Evolutionary conservation across 1,284 basidiomycete genomes (phyloP).

Genomic region (Flammula alnicola): DNA sequence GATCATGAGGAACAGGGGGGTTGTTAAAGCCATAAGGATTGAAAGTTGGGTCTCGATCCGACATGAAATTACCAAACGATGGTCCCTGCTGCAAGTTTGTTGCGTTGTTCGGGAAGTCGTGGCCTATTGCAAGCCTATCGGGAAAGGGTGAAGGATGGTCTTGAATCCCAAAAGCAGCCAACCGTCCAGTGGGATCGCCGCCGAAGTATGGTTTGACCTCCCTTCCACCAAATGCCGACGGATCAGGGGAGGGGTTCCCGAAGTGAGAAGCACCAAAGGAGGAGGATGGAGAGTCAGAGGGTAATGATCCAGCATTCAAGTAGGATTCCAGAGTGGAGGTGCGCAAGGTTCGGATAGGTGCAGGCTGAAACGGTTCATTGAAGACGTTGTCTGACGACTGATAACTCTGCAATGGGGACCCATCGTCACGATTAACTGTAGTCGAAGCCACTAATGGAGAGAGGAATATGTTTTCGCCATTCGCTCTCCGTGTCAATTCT

Average conservation of each 20-base stretch:
- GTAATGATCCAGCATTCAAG: conserved; percentile 52
- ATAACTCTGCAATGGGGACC: conserved; percentile 46
- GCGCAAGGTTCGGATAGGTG: conserved; percentile 61
- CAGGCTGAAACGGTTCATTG: conserved; percentile 65
- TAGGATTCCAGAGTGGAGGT: conserved; percentile 65
- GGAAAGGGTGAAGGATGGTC: conserved; percentile 37
- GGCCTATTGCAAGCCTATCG: conserved; percentile 34
- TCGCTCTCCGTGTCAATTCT: conserved; percentile 55
- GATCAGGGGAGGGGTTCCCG: conserved; percentile 70
- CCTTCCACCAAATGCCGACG: conserved; percentile 56
- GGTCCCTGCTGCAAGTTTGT: conserved; percentile 31
- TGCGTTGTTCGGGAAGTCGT: conserved; percentile 34
- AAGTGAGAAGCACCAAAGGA: conserved; percentile 67
- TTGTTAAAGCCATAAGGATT: conserved; percentile 51
- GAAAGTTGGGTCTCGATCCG: conserved; percentile 41
- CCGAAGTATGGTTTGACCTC: conserved; percentile 42
- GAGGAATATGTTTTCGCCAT: conserved; percentile 66
- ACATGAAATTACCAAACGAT: conserved; percentile 36
- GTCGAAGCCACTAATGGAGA: conserved; percentile 57
- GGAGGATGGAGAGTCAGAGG: conserved; percentile 71
- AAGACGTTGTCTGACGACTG: conserved; percentile 34
- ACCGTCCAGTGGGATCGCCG: conserved; percentile 33
- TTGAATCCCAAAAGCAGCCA: conserved; percentile 25
- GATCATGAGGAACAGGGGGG: conserved; percentile 37
- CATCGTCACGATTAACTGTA: conserved; percentile 53